Evolutionary conservation across 257 asterid genomes (phyloP).

Genomic region (Solanum habrochaites): DNA sequence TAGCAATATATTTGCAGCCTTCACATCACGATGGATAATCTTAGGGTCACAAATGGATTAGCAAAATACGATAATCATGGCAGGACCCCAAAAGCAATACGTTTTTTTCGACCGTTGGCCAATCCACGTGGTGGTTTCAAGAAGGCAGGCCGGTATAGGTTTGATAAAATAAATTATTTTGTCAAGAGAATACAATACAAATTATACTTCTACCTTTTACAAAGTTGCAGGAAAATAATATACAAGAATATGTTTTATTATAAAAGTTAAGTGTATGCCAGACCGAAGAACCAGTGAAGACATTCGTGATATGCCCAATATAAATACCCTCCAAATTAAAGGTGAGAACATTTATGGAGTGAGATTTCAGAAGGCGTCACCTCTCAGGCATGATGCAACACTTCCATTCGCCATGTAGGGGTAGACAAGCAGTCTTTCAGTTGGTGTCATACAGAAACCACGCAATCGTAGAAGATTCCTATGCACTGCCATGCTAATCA

Average conservation of each 20-base stretch:
- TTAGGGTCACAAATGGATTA: conserved; percentile 48
- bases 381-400: conserved; percentile 47
- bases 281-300: not conserved
- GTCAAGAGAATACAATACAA: not conserved
- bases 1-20: conserved; percentile 42
- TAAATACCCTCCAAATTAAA: not conserved
- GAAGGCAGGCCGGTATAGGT: conserved; percentile 35
- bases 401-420: conserved; percentile 56
- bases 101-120: conserved; percentile 44
- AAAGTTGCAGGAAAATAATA: not conserved
- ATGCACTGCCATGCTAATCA: conserved; percentile 51
- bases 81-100: conserved; percentile 47
- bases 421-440: conserved; percentile 41
- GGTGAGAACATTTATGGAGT: not conserved
- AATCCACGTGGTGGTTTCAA: conserved; percentile 40
- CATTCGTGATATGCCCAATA: no score
- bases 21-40: conserved; percentile 49
- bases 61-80: conserved; percentile 43
- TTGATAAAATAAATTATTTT: conserved; percentile 4
- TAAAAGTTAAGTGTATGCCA: not conserved
- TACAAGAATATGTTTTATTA: not conserved
- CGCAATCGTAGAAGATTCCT: conserved; percentile 42
- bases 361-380: conserved; percentile 7
- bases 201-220: not conserved
- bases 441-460: conserved; percentile 50